Percentiles rank a stretch among this genome's conserved stretches.
Conservation (phyloP, 2,329 filamentous ascomycete species). For the Ascochyta pisi region DNA sequence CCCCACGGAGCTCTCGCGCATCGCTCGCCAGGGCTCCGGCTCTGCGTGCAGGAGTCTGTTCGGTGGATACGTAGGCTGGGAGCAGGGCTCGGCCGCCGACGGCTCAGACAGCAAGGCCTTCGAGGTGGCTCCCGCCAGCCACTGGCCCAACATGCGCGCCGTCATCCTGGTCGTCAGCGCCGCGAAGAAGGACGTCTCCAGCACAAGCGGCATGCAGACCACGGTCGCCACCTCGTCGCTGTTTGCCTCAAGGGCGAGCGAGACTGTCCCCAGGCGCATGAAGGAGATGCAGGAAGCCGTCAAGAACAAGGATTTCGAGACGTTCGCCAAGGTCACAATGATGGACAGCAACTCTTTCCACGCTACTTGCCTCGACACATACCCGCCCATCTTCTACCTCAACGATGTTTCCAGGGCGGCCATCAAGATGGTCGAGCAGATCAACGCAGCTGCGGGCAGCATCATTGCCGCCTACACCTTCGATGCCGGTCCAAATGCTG, state of each 20-base stretch:
- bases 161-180: slow-evolving; percentile 90
- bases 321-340: slow-evolving; percentile 92
- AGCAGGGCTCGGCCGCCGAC: slow-evolving; percentile 76
- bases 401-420: slow-evolving; percentile 91
- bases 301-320: slow-evolving; percentile 76
- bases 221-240: slow-evolving; percentile 91
- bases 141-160: slow-evolving; percentile 96
- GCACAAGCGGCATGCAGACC: slow-evolving; percentile 94
- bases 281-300: slow-evolving; percentile 83
- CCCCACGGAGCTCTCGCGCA: slow-evolving; percentile 82
- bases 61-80: slow-evolving; percentile 95
- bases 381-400: slow-evolving; percentile 98
- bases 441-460: slow-evolving; percentile 81
- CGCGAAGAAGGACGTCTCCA: slow-evolving; percentile 94
- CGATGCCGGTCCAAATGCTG: slow-evolving; percentile 94
- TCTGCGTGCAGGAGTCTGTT: slow-evolving; percentile 93
- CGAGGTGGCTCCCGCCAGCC: slow-evolving; percentile 82
- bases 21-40: slow-evolving; percentile 92
- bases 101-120: slow-evolving; percentile 88
- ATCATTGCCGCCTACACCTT: slow-evolving; percentile 94
- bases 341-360: slow-evolving; percentile 97
- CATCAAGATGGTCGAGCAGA: slow-evolving; percentile 84
- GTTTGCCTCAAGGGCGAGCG: slow-evolving; percentile 76
- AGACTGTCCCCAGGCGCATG: slow-evolving; percentile 86
- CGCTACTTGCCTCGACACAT: slow-evolving; percentile 90